Evolutionary conservation across 345 rosid species (phyloP), one percentile per base, ranked within the genome.

Genomic region (Boechera stricta): DNA sequence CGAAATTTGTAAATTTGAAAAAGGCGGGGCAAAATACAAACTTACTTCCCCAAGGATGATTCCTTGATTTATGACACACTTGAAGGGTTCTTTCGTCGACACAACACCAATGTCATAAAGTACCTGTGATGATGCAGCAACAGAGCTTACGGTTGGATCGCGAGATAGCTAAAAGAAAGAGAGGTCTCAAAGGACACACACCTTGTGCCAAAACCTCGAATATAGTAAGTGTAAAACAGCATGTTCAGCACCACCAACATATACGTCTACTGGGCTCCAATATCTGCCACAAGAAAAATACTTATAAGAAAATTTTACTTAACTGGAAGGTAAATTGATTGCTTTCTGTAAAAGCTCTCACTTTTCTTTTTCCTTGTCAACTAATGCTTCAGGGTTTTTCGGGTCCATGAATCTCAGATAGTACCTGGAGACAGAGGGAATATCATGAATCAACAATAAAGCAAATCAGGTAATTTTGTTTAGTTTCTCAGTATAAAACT

Each of bases 201-300:
- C 98, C 95, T 91, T 94, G 87, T 94, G 98, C 98, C 97, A 94
- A 87, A 94, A 94, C 83, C 98, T 90, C 35, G 97, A 78, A 71
- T 94, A 94, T 69, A 94, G 90, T 64, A 91, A 86, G 83, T 93
- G 98, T 65, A 94, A 92, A 77, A 94, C 97, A 39, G 98, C 98
- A 85, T 94, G 98, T 71, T 94, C 98, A 80, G 97, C 98, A 73
- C 98, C 98, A 51, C 97, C 98, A 32, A 94, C 89, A 71, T 94
- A 94, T 73, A 94, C 87, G 79, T 94, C 98, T 77, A 94, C 96
- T 36, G 93, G 97, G 73, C 93, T 83, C 98, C 97, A 94, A 79
- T 92, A 94, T 84, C 97, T 90, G 77, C 42, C 71, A 53, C 76
- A 57, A 28, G 73, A 63, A 48, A 21, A 63, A 66, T 28, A 26